Evolutionary conservation across 495 filamentous ascomycete species (phyloP), one percentile per base, ranked within the genome.

Genomic region (Cryomyces minteri): DNA sequence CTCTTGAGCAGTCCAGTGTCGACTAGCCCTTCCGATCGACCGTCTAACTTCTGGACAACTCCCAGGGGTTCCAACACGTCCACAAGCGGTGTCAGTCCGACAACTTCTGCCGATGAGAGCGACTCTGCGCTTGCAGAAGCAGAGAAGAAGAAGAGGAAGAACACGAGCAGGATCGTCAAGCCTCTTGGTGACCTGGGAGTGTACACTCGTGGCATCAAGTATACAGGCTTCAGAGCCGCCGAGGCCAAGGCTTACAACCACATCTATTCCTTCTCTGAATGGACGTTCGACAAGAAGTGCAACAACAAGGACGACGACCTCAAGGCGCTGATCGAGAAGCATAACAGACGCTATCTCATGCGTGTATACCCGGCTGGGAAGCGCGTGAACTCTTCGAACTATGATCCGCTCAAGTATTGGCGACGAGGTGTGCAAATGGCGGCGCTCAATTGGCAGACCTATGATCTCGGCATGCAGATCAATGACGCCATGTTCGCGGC

Each of bases 401-500:
- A 94, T 53, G 84, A 96, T 54, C 90, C 90, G 0, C 70, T 87
- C 45, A 75, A 77, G 46, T 90, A 85, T 60, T 98, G 90, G 90
- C 75, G 90, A 40, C 82, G 83, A 43, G 90, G 90, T 31, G 90
- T 94, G 7, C 88, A 95, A 59, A 94, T 95, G 88, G 84, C 77
- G 4, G 90, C 90, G 1, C 68, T 94, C 50, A 98, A 98, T 60
- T 98, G 90, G 90, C 90, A 98, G 60, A 98, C 88, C 0, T 95
- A 90, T 54, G 90, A 96, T 53, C 69, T 87, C 31, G 82, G 84
- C 11, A 86, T 93, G 77, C 87, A 96, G 58, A 67, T 95, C 58
- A 96, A 96, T 53, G 83, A 88, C 44, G 90, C 90, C 49, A 98
- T 98, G 90, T 98, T 96, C 61, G 81, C 84, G n/a, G 80, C 84